Evolutionary conservation across 208 protist species (phyloP).

Genomic region (Entamoeba nuttalli): DNA sequence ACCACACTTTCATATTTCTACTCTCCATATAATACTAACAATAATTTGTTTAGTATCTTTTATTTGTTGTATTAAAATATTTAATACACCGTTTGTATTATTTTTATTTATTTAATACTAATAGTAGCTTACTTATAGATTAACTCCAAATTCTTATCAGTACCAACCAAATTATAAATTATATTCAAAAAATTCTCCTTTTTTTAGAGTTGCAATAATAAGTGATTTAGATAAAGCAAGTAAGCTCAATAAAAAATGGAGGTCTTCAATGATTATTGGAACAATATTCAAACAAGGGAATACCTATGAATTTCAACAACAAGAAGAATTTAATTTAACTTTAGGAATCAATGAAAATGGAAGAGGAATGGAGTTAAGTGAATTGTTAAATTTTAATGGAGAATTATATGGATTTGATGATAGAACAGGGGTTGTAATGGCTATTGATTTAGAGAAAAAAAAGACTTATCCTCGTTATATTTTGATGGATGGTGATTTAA

Average conservation of each 20-base stretch:
- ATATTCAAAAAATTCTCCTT: not conserved
- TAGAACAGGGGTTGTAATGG: constrained; percentile 37
- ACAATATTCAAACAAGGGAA: not conserved
- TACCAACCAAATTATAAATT: not conserved
- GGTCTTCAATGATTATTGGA: not conserved
- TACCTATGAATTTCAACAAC: not conserved
- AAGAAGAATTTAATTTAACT: not conserved
- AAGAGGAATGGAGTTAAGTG: constrained; percentile 40
- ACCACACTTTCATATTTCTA: no score
- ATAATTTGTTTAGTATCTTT: not conserved
- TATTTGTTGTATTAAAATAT: not conserved
- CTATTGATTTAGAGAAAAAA: constrained; percentile 2
- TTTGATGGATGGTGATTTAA: constrained; percentile 31
- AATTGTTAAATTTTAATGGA: constrained; percentile 37
- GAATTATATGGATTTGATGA: constrained; percentile 37
- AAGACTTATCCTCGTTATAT: constrained; percentile 21
- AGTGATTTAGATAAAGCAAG: not conserved
- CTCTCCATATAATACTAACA: not conserved
- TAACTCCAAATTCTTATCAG: not conserved
- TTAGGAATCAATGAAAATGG: constrained; percentile 19
- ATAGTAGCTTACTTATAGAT: not conserved
- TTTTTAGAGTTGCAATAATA: not conserved
- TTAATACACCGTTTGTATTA: not conserved
- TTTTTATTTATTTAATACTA: not conserved
- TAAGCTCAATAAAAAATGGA: not conserved